Evolutionary conservation across 1,284 basidiomycete genomes (phyloP).

Genomic region (Malassezia psittaci): DNA sequence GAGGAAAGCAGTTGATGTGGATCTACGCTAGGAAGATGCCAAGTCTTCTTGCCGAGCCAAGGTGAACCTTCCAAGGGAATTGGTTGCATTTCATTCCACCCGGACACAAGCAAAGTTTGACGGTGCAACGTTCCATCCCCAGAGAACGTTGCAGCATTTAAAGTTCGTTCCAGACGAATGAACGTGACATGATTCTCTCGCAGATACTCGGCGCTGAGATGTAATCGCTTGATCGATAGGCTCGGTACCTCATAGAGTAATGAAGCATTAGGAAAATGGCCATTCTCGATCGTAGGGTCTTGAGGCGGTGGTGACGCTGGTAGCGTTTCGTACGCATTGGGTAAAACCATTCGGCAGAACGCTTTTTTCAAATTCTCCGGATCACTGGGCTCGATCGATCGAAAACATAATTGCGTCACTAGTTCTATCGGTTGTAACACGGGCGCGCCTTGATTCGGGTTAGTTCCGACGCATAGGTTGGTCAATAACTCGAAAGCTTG

Average conservation of each 20-base stretch:
- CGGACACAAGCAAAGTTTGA: slow-evolving; percentile 21
- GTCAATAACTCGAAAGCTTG: slow-evolving; percentile 34
- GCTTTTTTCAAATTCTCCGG: background rate
- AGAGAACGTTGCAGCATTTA: background rate
- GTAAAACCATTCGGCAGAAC: slow-evolving; percentile 10
- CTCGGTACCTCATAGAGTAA: slow-evolving; percentile 27
- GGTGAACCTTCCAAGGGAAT: slow-evolving; percentile 4
- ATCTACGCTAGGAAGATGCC: slow-evolving; percentile 2
- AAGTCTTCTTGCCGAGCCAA: background rate
- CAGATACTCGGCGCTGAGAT: slow-evolving; percentile 20
- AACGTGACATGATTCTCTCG: slow-evolving; percentile 21
- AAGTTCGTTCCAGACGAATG: slow-evolving; percentile 25
- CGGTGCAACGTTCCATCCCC: slow-evolving; percentile 17
- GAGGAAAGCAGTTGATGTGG: slow-evolving; percentile 1
- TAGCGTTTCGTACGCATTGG: slow-evolving; percentile 13
- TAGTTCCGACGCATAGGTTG: slow-evolving; percentile 30
- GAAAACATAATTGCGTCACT: slow-evolving; percentile 21
- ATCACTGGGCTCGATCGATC: background rate
- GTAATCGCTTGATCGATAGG: slow-evolving; percentile 21
- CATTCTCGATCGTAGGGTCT: background rate
- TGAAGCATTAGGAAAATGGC: slow-evolving; percentile 20
- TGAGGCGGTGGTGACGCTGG: slow-evolving; percentile 13
- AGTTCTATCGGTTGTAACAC: slow-evolving; percentile 24
- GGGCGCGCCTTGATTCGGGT: slow-evolving; percentile 17
- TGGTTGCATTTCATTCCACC: slow-evolving; percentile 20